These are phyloP conservation scores for Pseudomonodictys pantanalensis DNA, from an alignment of 495 filamentous ascomycete species.

Conservation along the genomic window DNA sequence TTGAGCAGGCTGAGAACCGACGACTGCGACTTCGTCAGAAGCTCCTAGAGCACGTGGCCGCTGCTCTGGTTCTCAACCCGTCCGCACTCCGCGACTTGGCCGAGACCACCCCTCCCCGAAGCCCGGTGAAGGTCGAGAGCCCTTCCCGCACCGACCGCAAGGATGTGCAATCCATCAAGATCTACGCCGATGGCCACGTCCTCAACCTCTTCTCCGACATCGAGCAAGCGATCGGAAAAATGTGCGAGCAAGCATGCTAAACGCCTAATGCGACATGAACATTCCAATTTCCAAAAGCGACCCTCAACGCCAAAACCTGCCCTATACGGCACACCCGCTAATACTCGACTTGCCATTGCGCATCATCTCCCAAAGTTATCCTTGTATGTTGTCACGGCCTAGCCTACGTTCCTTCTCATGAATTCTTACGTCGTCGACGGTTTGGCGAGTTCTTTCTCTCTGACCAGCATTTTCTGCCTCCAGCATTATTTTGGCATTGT, in stretches of 20 bases:
- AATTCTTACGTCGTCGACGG: neutral
- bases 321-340: neutral
- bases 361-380: neutral
- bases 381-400: conserved; percentile 8
- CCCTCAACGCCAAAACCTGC: neutral
- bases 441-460: neutral
- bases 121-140: conserved; percentile 41
- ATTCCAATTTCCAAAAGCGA: neutral
- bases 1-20: conserved; percentile 72
- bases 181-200: conserved; percentile 64
- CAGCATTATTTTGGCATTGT: neutral
- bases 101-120: conserved; percentile 43
- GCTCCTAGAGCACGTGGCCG: conserved; percentile 61
- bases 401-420: neutral
- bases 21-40: conserved; percentile 68
- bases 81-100: conserved; percentile 9
- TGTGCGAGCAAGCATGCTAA: conserved; percentile 39
- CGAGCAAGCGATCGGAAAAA: conserved; percentile 38
- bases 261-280: conserved; percentile 16
- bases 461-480: neutral
- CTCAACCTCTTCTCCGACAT: conserved; percentile 40
- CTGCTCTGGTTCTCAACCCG: conserved; percentile 31
- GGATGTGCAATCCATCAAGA: conserved; percentile 61
- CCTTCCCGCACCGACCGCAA: conserved; percentile 43
- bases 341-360: neutral